phyloP scores from a whole-genome alignment of 2,329 filamentous ascomycete species.

The Neofusicoccum umdonicola region DNA sequence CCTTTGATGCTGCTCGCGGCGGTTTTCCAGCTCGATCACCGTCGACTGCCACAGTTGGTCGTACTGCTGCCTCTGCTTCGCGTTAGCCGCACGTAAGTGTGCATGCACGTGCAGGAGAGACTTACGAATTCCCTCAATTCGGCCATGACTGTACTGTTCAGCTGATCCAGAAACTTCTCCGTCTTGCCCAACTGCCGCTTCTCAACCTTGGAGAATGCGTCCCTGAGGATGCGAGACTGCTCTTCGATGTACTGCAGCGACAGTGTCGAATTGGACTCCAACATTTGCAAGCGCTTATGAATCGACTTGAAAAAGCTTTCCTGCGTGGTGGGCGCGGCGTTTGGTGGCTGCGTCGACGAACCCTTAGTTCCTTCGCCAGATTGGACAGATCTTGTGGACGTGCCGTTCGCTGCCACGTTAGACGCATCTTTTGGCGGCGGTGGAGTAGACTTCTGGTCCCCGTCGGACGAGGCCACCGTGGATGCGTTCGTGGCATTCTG shows the following conservation, averaged over 20 bases:
- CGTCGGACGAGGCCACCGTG: neutral
- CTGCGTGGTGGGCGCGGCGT: slow-evolving; percentile 77
- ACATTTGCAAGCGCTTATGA: slow-evolving; percentile 83
- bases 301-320: slow-evolving; percentile 98
- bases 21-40: slow-evolving; percentile 83
- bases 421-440: slow-evolving; percentile 20
- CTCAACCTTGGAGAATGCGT: slow-evolving; percentile 82
- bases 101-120: neutral
- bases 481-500: neutral
- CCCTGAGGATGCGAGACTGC: slow-evolving; percentile 84
- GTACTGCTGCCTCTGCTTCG: slow-evolving; percentile 67
- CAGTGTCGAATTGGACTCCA: slow-evolving; percentile 89
- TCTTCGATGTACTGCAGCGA: slow-evolving; percentile 96
- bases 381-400: slow-evolving; percentile 19
- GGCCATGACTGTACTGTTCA: slow-evolving; percentile 83
- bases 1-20: slow-evolving; percentile 77
- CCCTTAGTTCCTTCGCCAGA: slow-evolving; percentile 1
- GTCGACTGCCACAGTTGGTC: slow-evolving; percentile 97
- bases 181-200: slow-evolving; percentile 84
- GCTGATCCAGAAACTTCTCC: slow-evolving; percentile 71
- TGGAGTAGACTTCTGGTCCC: slow-evolving; percentile 9
- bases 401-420: slow-evolving; percentile 17
- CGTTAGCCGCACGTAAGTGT: neutral
- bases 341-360: slow-evolving; percentile 19
- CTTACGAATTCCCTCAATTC: slow-evolving; percentile 62